phyloP scores from a whole-genome alignment of 2,329 filamentous ascomycete genomes.

The Curvularia spicifera region DNA sequence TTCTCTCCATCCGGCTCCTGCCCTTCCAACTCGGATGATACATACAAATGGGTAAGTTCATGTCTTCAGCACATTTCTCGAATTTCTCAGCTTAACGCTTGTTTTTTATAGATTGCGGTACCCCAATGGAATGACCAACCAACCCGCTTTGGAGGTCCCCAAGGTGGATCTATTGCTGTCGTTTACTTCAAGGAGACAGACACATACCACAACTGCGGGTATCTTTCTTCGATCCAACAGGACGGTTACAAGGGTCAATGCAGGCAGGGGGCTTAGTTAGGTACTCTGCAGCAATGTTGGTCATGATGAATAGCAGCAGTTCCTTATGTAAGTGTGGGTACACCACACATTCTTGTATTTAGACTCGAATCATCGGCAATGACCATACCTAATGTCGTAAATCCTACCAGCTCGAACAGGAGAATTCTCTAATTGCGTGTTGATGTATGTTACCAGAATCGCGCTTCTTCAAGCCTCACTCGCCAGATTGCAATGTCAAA shows the following conservation, averaged over 20 bases:
- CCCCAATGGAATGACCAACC: background rate
- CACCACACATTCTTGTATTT: background rate
- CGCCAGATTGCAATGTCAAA: too few species aligned
- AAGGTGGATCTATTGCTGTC: slow-evolving; percentile 7
- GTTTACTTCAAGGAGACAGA: slow-evolving; percentile 16
- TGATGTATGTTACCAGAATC: background rate
- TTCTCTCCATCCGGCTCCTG: background rate
- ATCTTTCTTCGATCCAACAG: background rate
- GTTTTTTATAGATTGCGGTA: background rate
- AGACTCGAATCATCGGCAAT: background rate
- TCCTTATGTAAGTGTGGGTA: background rate
- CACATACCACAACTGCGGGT: slow-evolving; percentile 9
- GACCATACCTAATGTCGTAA: background rate
- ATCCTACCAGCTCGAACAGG: background rate
- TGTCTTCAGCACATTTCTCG: background rate
- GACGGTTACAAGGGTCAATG: background rate
- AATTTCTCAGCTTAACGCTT: background rate
- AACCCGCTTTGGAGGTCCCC: background rate
- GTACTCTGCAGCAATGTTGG: background rate
- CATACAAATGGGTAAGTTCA: slow-evolving; percentile 5
- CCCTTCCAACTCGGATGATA: slow-evolving; percentile 8
- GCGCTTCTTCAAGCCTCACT: background rate
- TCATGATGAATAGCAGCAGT: background rate
- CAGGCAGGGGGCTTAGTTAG: background rate
- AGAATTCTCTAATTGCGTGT: background rate